These are phyloP conservation scores for Talaromyces sp. DNA, from an alignment of 2,329 filamentous ascomycete genomes.

Conservation along the genomic window DNA sequence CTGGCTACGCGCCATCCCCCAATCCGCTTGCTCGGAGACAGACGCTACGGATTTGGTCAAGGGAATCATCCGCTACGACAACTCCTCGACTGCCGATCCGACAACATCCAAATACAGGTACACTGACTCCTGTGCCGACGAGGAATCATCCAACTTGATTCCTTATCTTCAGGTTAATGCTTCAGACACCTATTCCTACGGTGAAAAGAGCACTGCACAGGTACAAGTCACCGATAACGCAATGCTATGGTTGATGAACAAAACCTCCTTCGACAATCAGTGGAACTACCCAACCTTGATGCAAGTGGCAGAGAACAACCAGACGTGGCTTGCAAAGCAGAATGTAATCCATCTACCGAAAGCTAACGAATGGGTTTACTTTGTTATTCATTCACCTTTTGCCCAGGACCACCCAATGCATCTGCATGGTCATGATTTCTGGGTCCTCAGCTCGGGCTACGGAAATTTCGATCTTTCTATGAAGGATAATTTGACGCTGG, in stretches of 20 bases:
- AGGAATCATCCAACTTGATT: conserved; percentile 26
- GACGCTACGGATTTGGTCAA: conserved; percentile 3
- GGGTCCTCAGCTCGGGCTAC: conserved; percentile 6
- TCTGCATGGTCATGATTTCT: conserved; percentile 7
- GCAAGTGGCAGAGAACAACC: conserved; percentile 34
- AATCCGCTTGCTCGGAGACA: conserved; percentile 6
- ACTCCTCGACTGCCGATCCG: conserved; percentile 21
- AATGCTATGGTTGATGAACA: conserved; percentile 17
- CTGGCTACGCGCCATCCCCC: conserved; percentile 40
- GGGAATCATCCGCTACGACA: conserved; percentile 13
- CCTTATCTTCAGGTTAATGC: conserved; percentile 26
- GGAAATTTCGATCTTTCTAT: conserved; percentile 9
- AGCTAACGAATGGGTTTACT: conserved; percentile 32
- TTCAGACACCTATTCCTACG: conserved; percentile 9
- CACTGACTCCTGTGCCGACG: conserved; percentile 26
- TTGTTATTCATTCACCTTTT: conserved; percentile 33
- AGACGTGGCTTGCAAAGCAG: conserved; percentile 32
- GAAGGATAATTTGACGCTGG: conserved; percentile 3
- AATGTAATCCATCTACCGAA: conserved; percentile 29
- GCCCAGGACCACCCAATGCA: conserved; percentile 10
- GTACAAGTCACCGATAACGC: conserved; percentile 10
- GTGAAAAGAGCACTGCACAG: conserved; percentile 1
- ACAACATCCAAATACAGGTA: conserved; percentile 25
- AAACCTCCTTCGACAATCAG: conserved; percentile 35
- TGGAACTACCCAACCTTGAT: conserved; percentile 49